Conservation (phyloP, 2,329 filamentous ascomycete species). For the Penicillium sp. region DNA sequence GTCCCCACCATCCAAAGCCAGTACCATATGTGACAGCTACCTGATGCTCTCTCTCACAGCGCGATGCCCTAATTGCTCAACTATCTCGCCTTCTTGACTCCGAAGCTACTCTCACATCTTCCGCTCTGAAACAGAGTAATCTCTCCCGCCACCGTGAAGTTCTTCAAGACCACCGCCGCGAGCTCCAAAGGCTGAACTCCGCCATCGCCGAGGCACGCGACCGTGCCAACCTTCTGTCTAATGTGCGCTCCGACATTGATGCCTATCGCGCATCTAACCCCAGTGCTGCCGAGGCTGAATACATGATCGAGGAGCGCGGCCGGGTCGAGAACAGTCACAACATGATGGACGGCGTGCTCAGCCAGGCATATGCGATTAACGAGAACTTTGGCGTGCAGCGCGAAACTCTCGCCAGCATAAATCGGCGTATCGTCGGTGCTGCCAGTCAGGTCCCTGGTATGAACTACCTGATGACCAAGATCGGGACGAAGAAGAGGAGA, state of each 20-base stretch:
- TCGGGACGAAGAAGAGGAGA: slow-evolving; percentile 90
- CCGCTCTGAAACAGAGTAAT: slow-evolving; percentile 96
- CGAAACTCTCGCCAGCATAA: slow-evolving; percentile 84
- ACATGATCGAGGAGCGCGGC: slow-evolving; percentile 89
- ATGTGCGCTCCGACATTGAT: slow-evolving; percentile 88
- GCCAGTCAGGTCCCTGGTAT: slow-evolving; percentile 91
- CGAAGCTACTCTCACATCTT: slow-evolving; percentile 80
- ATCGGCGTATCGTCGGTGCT: slow-evolving; percentile 82
- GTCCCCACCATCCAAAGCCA: slow-evolving; percentile 2
- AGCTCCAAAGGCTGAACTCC: slow-evolving; percentile 72
- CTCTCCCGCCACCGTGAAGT: slow-evolving; percentile 88
- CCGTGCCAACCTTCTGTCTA: slow-evolving; percentile 83
- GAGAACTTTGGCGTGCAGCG: slow-evolving; percentile 85
- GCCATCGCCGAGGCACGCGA: slow-evolving; percentile 76
- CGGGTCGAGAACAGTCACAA: slow-evolving; percentile 86
- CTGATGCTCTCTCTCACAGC: slow-evolving; percentile 51
- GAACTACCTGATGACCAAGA: slow-evolving; percentile 86
- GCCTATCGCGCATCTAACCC: slow-evolving; percentile 82
- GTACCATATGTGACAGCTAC: background rate
- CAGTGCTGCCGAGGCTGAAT: slow-evolving; percentile 83
- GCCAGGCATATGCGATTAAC: slow-evolving; percentile 94
- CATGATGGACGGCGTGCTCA: slow-evolving; percentile 85
- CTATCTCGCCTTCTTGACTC: slow-evolving; percentile 89
- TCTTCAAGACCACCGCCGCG: slow-evolving; percentile 79
- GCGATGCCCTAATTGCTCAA: slow-evolving; percentile 77